phyloP scores from a whole-genome alignment of 768 basidiomycete species.

The Boletus sp. region DNA sequence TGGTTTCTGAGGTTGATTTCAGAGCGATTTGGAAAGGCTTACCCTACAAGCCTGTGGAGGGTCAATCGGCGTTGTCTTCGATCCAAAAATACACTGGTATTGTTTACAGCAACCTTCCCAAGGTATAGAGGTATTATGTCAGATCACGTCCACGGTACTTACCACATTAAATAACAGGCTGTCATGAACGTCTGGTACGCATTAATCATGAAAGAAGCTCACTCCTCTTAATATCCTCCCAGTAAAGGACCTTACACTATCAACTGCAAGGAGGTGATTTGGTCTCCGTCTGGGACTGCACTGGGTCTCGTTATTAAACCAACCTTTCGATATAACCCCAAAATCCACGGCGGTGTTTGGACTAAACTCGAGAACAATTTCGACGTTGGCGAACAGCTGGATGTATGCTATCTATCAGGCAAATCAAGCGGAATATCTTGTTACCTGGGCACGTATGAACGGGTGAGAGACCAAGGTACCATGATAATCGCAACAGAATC shows the following conservation, averaged over 20 bases:
- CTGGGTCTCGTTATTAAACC: conserved; percentile 27
- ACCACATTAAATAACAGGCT: conserved; percentile 3
- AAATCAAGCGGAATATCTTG: not conserved
- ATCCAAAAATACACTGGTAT: not conserved
- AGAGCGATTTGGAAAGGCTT: conserved; percentile 2
- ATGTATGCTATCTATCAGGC: conserved; percentile 14
- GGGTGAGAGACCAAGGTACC: conserved; percentile 8
- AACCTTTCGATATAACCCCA: conserved; percentile 28
- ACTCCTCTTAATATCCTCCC: not conserved
- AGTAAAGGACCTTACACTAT: conserved; percentile 16
- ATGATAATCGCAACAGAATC: conserved; percentile 14
- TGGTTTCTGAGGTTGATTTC: conserved; percentile 18
- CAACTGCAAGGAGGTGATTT: conserved; percentile 19
- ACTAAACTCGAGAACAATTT: conserved; percentile 9
- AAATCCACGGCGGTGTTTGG: conserved; percentile 17
- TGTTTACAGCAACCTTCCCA: not conserved
- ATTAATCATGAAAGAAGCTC: not conserved
- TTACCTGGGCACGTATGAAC: conserved; percentile 30
- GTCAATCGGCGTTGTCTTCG: conserved; percentile 11
- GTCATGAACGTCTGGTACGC: conserved; percentile 8
- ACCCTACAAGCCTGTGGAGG: conserved; percentile 12
- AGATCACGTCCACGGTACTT: not conserved
- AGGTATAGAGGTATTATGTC: conserved; percentile 14
- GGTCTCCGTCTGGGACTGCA: conserved; percentile 22
- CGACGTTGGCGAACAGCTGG: conserved; percentile 15